Percentiles rank a stretch among this genome's conserved stretches.
Evolutionary conservation across 495 filamentous ascomycete genomes (phyloP).

Genomic region (Cairneyella variabilis): DNA sequence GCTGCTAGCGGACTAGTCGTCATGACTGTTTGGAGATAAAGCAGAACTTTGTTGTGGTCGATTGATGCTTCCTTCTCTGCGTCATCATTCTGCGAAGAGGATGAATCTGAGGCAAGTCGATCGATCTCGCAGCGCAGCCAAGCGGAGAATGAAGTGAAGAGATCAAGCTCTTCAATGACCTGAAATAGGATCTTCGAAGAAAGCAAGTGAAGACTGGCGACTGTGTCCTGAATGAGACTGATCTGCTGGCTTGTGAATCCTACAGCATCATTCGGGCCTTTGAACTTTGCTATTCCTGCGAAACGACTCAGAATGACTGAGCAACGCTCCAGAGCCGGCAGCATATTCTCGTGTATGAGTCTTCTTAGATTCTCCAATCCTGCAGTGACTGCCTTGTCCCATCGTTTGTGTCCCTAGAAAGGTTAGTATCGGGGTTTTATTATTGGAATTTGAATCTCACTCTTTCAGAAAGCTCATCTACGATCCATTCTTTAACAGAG

Average conservation of each 20-base stretch:
- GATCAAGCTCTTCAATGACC: conserved; percentile 70
- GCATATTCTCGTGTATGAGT: conserved; percentile 78
- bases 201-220: conserved; percentile 70
- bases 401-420: conserved; percentile 81
- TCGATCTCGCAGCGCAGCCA: conserved; percentile 90
- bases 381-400: conserved; percentile 79
- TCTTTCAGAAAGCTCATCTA: conserved; percentile 80
- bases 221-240: conserved; percentile 57
- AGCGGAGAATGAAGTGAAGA: conserved; percentile 73
- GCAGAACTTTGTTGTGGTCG: conserved; percentile 48
- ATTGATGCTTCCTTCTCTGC: conserved; percentile 52
- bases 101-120: conserved; percentile 43
- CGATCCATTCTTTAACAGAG: conserved; percentile 78
- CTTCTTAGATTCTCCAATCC: conserved; percentile 75
- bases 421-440: neutral
- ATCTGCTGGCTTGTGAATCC: conserved; percentile 55
- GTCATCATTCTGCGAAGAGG: conserved; percentile 43
- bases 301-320: conserved; percentile 78
- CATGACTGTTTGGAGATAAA: conserved; percentile 50
- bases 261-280: conserved; percentile 61
- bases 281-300: conserved; percentile 80
- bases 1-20: conserved; percentile 39
- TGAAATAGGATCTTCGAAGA: conserved; percentile 67
- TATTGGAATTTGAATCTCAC: conserved; percentile 41
- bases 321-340: conserved; percentile 82